Evolutionary conservation across 225 moss, liverwort and hornwort genomes (phyloP).

Genomic region (Rhytidiadelphus loreus): DNA sequence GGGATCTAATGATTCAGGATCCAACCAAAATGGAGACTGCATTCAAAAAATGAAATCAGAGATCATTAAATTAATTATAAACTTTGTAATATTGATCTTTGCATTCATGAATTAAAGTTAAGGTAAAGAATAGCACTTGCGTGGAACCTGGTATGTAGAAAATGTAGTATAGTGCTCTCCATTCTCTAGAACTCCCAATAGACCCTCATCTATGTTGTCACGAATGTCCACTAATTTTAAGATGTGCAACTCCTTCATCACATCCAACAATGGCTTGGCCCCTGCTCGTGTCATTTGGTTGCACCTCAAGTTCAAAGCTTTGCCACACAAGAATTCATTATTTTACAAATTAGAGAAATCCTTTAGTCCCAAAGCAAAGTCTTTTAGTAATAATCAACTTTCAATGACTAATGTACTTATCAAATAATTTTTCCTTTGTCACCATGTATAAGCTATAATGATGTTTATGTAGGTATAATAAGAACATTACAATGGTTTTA

Average conservation of each 20-base stretch:
- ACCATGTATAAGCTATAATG: background rate
- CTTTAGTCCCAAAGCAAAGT: background rate
- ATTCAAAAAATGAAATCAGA: background rate
- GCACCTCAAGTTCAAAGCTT: constrained; percentile 67
- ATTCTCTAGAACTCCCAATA: constrained; percentile 60
- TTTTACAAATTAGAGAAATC: background rate
- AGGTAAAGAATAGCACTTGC: background rate
- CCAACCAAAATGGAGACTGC: constrained; percentile 38
- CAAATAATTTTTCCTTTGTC: background rate
- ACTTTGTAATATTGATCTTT: background rate
- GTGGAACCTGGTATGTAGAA: constrained; percentile 15
- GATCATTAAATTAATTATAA: background rate
- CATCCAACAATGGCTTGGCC: constrained; percentile 44
- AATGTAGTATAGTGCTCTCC: constrained; percentile 45
- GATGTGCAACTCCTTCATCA: constrained; percentile 33
- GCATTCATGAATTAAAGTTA: background rate
- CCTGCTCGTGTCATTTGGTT: constrained; percentile 53
- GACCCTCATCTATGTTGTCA: constrained; percentile 28
- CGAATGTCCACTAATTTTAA: constrained; percentile 57
- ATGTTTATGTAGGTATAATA: background rate
- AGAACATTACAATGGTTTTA: background rate
- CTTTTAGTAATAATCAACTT: background rate
- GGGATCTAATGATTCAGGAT: constrained; percentile 7
- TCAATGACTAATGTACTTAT: background rate
- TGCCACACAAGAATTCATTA: background rate